Conservation (phyloP, 805 yeast genomes). For the Isabelozyma pseudorhagii region DNA sequence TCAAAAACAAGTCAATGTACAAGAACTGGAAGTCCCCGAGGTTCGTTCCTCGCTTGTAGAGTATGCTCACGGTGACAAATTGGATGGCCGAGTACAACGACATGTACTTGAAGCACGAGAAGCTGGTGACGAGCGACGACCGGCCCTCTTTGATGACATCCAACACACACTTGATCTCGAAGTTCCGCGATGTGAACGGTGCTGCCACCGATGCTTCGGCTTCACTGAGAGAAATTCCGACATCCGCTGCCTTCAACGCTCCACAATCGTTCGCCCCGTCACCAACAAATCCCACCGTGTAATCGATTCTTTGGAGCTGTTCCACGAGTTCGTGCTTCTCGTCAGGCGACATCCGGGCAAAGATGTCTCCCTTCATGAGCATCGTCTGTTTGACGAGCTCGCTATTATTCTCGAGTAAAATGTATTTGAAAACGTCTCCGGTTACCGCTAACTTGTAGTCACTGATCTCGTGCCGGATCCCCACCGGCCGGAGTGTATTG, state of each 20-base stretch:
- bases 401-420: conserved; percentile 56
- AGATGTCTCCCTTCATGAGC: conserved; percentile 70
- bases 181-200: conserved; percentile 87
- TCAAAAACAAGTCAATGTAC: conserved; percentile 87
- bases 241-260: conserved; percentile 96
- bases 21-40: conserved; percentile 95
- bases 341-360: conserved; percentile 98
- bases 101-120: conserved; percentile 97
- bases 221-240: conserved; percentile 92
- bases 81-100: conserved; percentile 95
- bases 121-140: conserved; percentile 90
- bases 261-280: conserved; percentile 99
- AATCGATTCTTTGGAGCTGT: conserved; percentile 77
- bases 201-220: conserved; percentile 99
- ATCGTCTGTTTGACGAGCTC: conserved; percentile 45
- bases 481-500: conserved; percentile 51
- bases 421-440: conserved; percentile 84
- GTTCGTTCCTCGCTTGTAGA: conserved; percentile 86
- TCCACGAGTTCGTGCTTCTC: conserved; percentile 95
- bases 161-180: conserved; percentile 90
- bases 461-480: conserved; percentile 15
- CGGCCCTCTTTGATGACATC: conserved; percentile 93
- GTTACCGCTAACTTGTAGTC: conserved; percentile 78
- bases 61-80: conserved; percentile 78
- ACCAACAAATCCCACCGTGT: conserved; percentile 96